A percentile compares a stretch with the other conserved stretches of the same genome.
These are phyloP conservation scores for Rhizopogon parksii DNA, from an alignment of 1,284 basidiomycete genomes.

Conservation along the genomic window DNA sequence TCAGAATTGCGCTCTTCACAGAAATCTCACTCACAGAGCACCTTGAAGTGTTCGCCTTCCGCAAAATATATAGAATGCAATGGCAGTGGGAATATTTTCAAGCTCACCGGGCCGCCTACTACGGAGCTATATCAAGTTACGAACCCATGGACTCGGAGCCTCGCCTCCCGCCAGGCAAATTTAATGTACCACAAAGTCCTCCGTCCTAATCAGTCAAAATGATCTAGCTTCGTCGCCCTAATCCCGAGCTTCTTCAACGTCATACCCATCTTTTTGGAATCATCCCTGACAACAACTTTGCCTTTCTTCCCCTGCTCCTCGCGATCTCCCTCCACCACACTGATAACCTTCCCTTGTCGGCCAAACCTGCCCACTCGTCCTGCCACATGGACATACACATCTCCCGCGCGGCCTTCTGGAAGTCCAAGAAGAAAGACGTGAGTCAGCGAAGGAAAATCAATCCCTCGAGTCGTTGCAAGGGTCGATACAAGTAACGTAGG, in stretches of 20 bases:
- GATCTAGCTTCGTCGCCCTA: constrained; percentile 29
- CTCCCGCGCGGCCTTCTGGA: constrained; percentile 44
- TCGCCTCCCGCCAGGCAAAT: no score
- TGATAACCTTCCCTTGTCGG: constrained; percentile 55
- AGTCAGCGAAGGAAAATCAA: constrained; percentile 63
- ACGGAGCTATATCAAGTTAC: no score
- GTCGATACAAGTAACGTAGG: constrained; percentile 65
- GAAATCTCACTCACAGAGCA: no score
- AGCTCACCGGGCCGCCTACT: no score
- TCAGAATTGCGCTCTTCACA: no score
- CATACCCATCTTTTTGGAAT: constrained; percentile 37
- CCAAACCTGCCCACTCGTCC: constrained; percentile 75
- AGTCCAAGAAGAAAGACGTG: constrained; percentile 70
- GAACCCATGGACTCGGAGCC: no score
- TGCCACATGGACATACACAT: constrained; percentile 62
- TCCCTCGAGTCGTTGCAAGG: constrained; percentile 57
- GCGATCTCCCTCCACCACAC: constrained; percentile 39
- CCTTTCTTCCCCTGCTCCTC: constrained; percentile 25
- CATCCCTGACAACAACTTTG: constrained; percentile 28
- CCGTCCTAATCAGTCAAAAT: constrained; percentile 36
- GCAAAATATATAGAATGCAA: no score
- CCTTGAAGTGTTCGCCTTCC: no score
- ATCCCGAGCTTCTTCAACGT: constrained; percentile 44
- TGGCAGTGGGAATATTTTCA: no score
- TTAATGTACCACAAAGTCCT: not conserved